A percentile compares a stretch with the other conserved stretches of the same genome.
Evolutionary conservation across 306 rosid genomes (phyloP).

Genomic region (Trifolium dubium): DNA sequence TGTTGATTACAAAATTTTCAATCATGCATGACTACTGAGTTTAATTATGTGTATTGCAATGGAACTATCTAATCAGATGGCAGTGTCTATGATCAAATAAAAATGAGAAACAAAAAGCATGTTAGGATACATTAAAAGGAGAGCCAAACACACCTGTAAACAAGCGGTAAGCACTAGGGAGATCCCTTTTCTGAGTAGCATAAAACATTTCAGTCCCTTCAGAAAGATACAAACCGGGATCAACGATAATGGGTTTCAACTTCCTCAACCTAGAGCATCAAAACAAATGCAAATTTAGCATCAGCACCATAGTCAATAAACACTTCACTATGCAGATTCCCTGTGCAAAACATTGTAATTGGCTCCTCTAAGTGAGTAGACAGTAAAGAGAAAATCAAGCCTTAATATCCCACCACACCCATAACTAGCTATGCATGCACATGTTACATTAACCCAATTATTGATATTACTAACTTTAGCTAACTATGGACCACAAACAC

Average conservation of each 20-base stretch:
- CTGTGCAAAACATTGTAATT: background rate
- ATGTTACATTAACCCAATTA: background rate
- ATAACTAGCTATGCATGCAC: background rate
- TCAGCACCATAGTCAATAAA: conserved; percentile 16
- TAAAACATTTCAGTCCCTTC: conserved; percentile 86
- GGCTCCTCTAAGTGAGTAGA: background rate
- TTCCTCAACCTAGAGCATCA: conserved; percentile 62
- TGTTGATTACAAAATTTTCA: background rate
- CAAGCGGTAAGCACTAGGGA: conserved; percentile 78
- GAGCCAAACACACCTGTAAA: conserved; percentile 67
- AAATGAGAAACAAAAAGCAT: background rate
- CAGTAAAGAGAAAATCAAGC: background rate
- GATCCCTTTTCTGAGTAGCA: conserved; percentile 88
- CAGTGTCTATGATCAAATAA: conserved; percentile 26
- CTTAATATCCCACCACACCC: background rate
- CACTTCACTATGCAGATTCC: background rate
- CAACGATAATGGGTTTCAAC: conserved; percentile 84
- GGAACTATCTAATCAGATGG: background rate
- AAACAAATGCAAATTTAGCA: conserved; percentile 25
- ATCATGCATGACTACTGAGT: background rate
- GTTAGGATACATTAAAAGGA: background rate
- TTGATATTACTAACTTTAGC: background rate
- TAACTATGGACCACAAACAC: background rate
- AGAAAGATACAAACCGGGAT: conserved; percentile 91
- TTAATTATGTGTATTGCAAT: background rate